phyloP scores from a whole-genome alignment of 805 yeast genomes.

The Wickerhamomyces chaumierensis region DNA sequence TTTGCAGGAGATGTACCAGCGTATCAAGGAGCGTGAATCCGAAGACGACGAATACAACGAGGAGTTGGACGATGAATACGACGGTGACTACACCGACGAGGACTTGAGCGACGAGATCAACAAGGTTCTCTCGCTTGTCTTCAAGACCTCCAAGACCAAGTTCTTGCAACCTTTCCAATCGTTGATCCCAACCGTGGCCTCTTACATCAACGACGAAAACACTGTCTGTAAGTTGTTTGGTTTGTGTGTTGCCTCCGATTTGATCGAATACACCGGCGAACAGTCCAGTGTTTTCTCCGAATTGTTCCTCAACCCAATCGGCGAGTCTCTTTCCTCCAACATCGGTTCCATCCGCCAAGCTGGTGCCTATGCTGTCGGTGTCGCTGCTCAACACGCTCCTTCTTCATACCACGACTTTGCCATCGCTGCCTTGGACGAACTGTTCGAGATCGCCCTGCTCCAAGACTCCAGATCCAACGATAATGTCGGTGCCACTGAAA shows the following conservation, averaged over 20 bases:
- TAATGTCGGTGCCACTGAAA: conserved; percentile 79
- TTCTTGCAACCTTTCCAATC: conserved; percentile 58
- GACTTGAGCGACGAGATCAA: conserved; percentile 81
- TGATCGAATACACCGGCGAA: conserved; percentile 71
- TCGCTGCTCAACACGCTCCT: conserved; percentile 77
- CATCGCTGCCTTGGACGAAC: conserved; percentile 59
- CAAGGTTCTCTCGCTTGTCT: conserved; percentile 58
- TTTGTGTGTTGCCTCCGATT: conserved; percentile 66
- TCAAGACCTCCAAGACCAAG: conserved; percentile 45
- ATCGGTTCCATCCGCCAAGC: conserved; percentile 76
- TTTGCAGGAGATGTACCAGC: conserved; percentile 54
- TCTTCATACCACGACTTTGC: conserved; percentile 47
- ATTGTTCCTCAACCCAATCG: conserved; percentile 49
- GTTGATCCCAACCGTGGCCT: conserved; percentile 50
- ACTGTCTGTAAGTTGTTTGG: conserved; percentile 68
- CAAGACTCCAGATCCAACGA: conserved; percentile 85
- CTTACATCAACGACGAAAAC: conserved; percentile 54
- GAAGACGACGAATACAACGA: conserved; percentile 83
- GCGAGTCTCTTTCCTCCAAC: conserved; percentile 54
- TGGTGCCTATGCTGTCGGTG: conserved; percentile 76
- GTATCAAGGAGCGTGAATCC: conserved; percentile 61
- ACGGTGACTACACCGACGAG: conserved; percentile 77
- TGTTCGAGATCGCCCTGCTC: conserved; percentile 58
- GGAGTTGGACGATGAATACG: conserved; percentile 67
- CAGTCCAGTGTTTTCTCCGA: conserved; percentile 54